Percentiles rank a stretch among this genome's conserved stretches.
Conservation (phyloP, 169 alveolate species). For the Plasmodium reichenowi region DNA sequence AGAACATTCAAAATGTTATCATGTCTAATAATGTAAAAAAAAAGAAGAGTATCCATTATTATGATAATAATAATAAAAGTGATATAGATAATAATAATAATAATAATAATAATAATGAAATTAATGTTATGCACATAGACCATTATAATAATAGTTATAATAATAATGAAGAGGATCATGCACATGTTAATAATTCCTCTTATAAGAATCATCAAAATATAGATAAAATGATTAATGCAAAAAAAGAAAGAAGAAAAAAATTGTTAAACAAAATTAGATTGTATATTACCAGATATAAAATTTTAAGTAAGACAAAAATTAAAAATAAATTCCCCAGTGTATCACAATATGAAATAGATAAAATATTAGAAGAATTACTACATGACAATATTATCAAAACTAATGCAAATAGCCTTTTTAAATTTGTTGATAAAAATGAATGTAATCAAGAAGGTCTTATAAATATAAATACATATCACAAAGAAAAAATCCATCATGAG, state of each 20-base stretch:
- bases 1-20: too few species aligned
- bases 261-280: constrained; percentile 12
- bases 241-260: constrained; percentile 22
- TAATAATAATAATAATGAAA: too few species aligned
- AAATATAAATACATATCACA: not conserved
- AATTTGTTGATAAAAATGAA: constrained; percentile 17
- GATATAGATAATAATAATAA: too few species aligned
- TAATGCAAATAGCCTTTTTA: constrained; percentile 10
- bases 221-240: constrained; percentile 1
- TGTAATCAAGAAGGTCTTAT: not conserved
- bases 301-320: constrained; percentile 27
- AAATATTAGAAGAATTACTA: constrained; percentile 26
- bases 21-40: too few species aligned
- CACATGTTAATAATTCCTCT: too few species aligned
- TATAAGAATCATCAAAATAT: constrained; percentile 2
- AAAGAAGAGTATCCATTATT: too few species aligned
- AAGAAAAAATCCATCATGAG: not conserved
- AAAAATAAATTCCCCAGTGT: constrained; percentile 24
- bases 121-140: too few species aligned
- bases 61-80: too few species aligned
- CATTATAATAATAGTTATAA: too few species aligned
- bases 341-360: constrained; percentile 43
- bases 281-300: constrained; percentile 49
- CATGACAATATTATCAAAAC: constrained; percentile 25
- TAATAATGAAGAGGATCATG: too few species aligned